Evolutionary conservation across 2,329 filamentous ascomycete species (phyloP), one percentile per base, ranked within the genome.

Genomic region (Verticillium albo-atrum): DNA sequence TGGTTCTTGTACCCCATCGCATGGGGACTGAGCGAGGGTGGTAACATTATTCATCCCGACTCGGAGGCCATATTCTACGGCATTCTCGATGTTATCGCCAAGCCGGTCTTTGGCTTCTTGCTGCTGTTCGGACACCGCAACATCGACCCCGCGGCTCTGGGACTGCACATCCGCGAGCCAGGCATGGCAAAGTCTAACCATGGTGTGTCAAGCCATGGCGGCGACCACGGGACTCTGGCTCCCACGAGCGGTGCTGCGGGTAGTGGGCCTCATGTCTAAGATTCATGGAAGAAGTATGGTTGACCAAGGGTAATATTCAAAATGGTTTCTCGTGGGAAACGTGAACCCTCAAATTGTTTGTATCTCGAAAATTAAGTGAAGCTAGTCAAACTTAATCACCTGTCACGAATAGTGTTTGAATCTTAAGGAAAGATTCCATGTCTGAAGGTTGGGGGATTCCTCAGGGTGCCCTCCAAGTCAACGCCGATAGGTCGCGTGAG

Each of bases 1-100:
- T 89, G 86, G 86, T 82, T 84, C 63, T 67, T 87, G 27, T 89
- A 89, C 70, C 87, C 87, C 0, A 80, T 88, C 61, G 79, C 82
- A 25, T 89, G 86, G 85, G 86, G 84, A 58, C 66, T 89, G 2
- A 78, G 73, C 51, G 86, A 89, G 71, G 86, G 85, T 32, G 86
- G 85, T 12, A 89, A 89, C 65, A 72, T 88, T 62, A 88, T 89
- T 56, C 72, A 86, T 2, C 82, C 85, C 0, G 87, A 90, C 67
- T 84, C 82, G 0, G 88, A 90, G 68, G 85, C 85, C 12, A 74
- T 89, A 60, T 89, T 90, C 69, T 91, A 90, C 67, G 86, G 87
- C 50, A 74, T 89, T 3, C 77, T 91, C 0, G 88, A 90, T 61
- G 71, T 89, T 5, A 61, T 89, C 3, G 81, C 87, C 6, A 90